phyloP scores from a whole-genome alignment of 371 early-diverging fungal genomes.

The Synchytrium microbalum region DNA sequence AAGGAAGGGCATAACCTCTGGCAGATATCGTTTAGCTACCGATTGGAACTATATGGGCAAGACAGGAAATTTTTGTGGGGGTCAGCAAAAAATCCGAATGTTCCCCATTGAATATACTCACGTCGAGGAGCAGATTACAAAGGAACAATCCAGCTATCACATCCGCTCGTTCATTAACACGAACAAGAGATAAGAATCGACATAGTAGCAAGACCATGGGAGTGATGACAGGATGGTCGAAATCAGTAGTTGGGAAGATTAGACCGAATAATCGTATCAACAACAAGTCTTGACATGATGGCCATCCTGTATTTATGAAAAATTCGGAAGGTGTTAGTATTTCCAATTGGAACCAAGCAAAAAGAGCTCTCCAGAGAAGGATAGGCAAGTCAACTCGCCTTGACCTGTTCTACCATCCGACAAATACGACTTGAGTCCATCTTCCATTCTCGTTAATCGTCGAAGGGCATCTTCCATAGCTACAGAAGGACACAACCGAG shows the following conservation, averaged over 20 bases:
- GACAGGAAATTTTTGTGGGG: background rate
- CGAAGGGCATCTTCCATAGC: background rate
- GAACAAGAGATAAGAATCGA: constrained; percentile 61
- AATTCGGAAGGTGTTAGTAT: background rate
- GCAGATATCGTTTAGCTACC: constrained; percentile 71
- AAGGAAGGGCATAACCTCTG: constrained; percentile 75
- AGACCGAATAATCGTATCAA: constrained; percentile 55
- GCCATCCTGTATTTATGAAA: background rate
- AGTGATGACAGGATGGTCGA: constrained; percentile 76
- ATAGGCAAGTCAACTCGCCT: background rate
- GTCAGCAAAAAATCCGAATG: background rate
- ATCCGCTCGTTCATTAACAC: constrained; percentile 52
- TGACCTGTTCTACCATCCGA: background rate
- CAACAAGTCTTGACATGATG: constrained; percentile 17
- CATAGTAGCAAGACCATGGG: constrained; percentile 69
- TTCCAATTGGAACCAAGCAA: too few species aligned
- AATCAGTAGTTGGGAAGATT: constrained; percentile 81
- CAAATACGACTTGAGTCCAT: background rate
- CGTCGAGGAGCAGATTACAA: constrained; percentile 60
- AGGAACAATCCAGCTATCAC: constrained; percentile 64
- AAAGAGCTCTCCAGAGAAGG: background rate
- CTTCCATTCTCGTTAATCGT: constrained; percentile 3
- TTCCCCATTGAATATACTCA: constrained; percentile 21
- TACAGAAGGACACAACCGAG: background rate
- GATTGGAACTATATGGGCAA: constrained; percentile 48